Conservation (phyloP, 1,284 basidiomycete species). For the Golubevia pallescens region DNA sequence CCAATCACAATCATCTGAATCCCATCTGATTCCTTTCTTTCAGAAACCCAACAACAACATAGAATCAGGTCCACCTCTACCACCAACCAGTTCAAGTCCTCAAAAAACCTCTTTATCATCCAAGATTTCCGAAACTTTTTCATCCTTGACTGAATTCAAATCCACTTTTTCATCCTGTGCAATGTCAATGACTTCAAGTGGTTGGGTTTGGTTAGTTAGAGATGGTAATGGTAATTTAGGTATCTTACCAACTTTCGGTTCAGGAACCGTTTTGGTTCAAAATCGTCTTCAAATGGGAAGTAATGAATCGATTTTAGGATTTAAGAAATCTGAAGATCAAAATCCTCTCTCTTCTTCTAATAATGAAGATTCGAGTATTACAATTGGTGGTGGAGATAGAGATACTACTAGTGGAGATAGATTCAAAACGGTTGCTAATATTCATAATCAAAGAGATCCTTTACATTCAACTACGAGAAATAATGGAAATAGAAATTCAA, state of each 20-base stretch:
- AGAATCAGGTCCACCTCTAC: constrained; percentile 4
- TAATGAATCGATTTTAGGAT: background rate
- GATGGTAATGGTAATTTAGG: constrained; percentile 74
- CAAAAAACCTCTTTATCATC: constrained; percentile 66
- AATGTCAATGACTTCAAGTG: constrained; percentile 76
- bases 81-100: constrained; percentile 11
- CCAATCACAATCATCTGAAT: background rate
- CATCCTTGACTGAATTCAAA: constrained; percentile 75
- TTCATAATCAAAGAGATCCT: constrained; percentile 39
- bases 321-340: background rate
- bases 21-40: constrained; percentile 2
- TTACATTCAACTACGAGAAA: constrained; percentile 55
- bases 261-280: constrained; percentile 83
- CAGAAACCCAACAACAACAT: constrained; percentile 3
- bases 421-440: constrained; percentile 3
- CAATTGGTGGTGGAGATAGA: constrained; percentile 3
- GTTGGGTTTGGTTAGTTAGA: constrained; percentile 85
- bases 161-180: constrained; percentile 78
- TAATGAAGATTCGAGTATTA: background rate
- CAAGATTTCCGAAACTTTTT: constrained; percentile 70
- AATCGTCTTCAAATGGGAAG: constrained; percentile 62
- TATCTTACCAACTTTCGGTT: constrained; percentile 82
- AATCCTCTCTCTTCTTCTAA: background rate
- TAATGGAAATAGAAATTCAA: too few relatives aligned
- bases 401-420: constrained; percentile 1